Percentiles rank a stretch among this genome's conserved stretches.
phyloP scores from a whole-genome alignment of 2,329 filamentous ascomycete genomes.

The Ambrosiella cleistominuta region DNA sequence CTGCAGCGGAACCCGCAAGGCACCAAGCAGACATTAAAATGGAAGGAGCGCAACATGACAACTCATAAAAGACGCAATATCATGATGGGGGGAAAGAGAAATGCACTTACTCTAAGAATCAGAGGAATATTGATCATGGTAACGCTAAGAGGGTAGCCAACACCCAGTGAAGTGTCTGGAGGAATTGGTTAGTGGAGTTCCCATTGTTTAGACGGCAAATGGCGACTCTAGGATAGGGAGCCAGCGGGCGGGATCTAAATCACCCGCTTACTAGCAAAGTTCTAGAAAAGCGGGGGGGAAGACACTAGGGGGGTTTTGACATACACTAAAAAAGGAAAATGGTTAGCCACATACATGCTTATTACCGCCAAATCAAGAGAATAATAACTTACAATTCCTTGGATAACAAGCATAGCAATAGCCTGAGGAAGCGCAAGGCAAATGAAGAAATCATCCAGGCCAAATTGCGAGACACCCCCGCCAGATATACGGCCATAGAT shows the following conservation, averaged over 20 bases:
- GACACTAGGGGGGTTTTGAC: background rate
- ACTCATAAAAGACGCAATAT: background rate
- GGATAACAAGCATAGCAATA: slow-evolving; percentile 18
- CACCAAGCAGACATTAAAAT: background rate
- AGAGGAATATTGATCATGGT: slow-evolving; percentile 16
- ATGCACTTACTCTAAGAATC: slow-evolving; percentile 14
- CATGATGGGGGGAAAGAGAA: background rate
- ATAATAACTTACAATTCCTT: slow-evolving; percentile 18
- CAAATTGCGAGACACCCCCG: slow-evolving; percentile 16
- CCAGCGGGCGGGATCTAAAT: too few species aligned
- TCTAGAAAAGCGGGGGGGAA: background rate
- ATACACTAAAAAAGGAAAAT: slow-evolving; percentile 9
- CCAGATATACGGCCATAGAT: slow-evolving; percentile 17
- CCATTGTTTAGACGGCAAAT: background rate
- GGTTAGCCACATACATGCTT: background rate
- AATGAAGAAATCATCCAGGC: slow-evolving; percentile 24
- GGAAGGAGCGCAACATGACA: background rate
- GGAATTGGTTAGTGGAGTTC: background rate
- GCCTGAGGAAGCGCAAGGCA: slow-evolving; percentile 19
- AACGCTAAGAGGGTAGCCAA: slow-evolving; percentile 16
- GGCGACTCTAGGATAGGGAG: background rate
- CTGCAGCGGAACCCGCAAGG: background rate
- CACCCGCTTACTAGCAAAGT: background rate
- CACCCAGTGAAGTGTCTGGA: slow-evolving; percentile 16
- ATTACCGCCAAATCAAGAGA: background rate